phyloP scores from a whole-genome alignment of 2,329 filamentous ascomycete species.

The Aspergillus sp. region DNA sequence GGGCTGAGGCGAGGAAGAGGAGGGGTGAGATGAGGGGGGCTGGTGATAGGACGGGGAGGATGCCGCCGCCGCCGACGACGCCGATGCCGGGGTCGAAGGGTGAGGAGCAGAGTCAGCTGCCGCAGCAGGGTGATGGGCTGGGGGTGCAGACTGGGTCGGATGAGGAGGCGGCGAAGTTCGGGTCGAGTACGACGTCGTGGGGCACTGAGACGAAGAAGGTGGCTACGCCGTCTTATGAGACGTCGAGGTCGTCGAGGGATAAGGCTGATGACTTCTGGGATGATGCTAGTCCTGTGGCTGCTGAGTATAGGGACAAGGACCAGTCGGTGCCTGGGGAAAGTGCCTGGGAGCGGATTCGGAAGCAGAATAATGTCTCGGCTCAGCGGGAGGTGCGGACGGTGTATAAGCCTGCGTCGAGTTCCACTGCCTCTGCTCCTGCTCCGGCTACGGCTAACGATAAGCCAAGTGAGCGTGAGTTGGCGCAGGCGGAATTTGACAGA shows the following conservation, averaged over 20 bases:
- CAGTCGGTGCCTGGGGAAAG: constrained; percentile 25
- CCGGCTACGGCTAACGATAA: constrained; percentile 19
- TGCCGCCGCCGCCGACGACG: background rate
- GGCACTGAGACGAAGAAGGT: background rate
- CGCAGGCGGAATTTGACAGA: constrained; percentile 47
- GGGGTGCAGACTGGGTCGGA: background rate
- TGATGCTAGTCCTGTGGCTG: constrained; percentile 40
- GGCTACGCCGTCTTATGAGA: constrained; percentile 32
- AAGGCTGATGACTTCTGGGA: constrained; percentile 19
- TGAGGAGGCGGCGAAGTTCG: background rate
- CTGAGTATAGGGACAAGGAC: constrained; percentile 31
- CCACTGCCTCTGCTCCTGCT: background rate
- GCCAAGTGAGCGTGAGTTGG: constrained; percentile 38
- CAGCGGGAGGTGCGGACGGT: background rate
- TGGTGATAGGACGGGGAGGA: background rate
- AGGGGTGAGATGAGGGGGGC: background rate
- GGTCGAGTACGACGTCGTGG: background rate
- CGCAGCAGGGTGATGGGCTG: background rate
- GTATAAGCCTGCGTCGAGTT: background rate
- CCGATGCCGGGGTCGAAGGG: background rate
- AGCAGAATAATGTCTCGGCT: background rate
- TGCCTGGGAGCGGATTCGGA: constrained; percentile 42
- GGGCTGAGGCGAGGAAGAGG: background rate
- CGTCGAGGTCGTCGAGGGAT: constrained; percentile 22
- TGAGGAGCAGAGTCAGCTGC: background rate